Conservation (phyloP, 169 alveolate genomes). For the Eimeria acervulina region DNA sequence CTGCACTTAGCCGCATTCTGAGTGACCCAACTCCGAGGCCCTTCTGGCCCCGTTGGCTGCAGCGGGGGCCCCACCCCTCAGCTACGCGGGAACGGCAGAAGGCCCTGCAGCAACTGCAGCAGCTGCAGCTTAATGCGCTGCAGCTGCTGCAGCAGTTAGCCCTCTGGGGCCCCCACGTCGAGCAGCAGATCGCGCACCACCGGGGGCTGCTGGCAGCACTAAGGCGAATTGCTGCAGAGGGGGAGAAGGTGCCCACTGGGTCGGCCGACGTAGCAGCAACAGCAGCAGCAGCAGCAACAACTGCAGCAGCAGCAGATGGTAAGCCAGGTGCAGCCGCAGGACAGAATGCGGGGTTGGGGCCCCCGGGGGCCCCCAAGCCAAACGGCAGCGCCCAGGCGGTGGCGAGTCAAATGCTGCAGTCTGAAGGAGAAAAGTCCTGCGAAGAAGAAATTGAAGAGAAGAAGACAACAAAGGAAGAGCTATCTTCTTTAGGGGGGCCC, state of each 20-base stretch:
- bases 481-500: neutral
- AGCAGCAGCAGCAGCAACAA: neutral
- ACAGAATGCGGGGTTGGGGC: neutral
- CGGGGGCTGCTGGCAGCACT: slow-evolving; percentile 10
- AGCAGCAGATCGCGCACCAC: slow-evolving; percentile 28
- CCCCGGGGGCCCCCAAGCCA: neutral
- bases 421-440: neutral
- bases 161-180: slow-evolving; percentile 10
- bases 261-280: neutral
- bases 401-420: neutral
- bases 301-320: slow-evolving; percentile 22
- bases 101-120: slow-evolving; percentile 3
- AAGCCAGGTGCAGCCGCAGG: neutral
- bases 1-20: neutral
- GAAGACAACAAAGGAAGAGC: neutral
- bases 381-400: neutral
- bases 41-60: slow-evolving; percentile 79
- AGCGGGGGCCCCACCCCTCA: neutral
- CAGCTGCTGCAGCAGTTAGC: slow-evolving; percentile 4
- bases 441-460: neutral
- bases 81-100: neutral
- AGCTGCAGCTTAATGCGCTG: slow-evolving; percentile 54
- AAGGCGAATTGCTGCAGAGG: slow-evolving; percentile 13
- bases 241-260: neutral
- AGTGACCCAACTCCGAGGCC: slow-evolving; percentile 44